phyloP scores from a whole-genome alignment of 148 eudicot genomes.

The Oxyria digyna region DNA sequence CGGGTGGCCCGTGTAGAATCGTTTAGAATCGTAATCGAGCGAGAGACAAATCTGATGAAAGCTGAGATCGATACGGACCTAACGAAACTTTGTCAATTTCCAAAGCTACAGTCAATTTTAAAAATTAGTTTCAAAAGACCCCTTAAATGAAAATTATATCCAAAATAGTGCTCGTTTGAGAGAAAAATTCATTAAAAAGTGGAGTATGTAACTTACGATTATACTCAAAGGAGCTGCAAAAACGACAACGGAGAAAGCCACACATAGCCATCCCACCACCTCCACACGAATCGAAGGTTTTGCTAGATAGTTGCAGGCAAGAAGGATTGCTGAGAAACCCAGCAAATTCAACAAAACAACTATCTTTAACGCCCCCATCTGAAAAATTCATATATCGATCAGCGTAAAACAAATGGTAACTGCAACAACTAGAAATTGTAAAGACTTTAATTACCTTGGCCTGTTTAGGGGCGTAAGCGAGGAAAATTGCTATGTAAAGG shows the following conservation, averaged over 20 bases:
- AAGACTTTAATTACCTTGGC: slow-evolving; percentile 23
- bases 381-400: slow-evolving; percentile 8
- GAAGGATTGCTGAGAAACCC: neutral
- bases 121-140: too few relatives aligned
- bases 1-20: too few relatives aligned
- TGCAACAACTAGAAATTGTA: too few relatives aligned
- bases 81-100: too few relatives aligned
- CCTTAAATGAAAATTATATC: too few relatives aligned
- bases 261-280: slow-evolving; percentile 69
- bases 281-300: slow-evolving; percentile 16
- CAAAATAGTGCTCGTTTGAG: too few relatives aligned
- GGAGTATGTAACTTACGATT: slow-evolving; percentile 32
- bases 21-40: too few relatives aligned
- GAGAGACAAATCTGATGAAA: too few relatives aligned
- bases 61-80: too few relatives aligned
- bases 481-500: slow-evolving; percentile 34
- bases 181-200: too few relatives aligned
- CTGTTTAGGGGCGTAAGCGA: slow-evolving; percentile 53
- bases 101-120: too few relatives aligned
- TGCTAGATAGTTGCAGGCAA: neutral
- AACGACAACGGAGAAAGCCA: slow-evolving; percentile 54
- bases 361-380: slow-evolving; percentile 27
- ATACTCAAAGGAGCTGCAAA: slow-evolving; percentile 78
- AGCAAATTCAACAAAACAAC: slow-evolving; percentile 35
- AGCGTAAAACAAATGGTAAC: too few relatives aligned